Percentiles rank a stretch among this genome's conserved stretches.
These are phyloP conservation scores for Aureobasidium sp. DNA, from an alignment of 2,329 filamentous ascomycete genomes.

Conservation along the genomic window DNA sequence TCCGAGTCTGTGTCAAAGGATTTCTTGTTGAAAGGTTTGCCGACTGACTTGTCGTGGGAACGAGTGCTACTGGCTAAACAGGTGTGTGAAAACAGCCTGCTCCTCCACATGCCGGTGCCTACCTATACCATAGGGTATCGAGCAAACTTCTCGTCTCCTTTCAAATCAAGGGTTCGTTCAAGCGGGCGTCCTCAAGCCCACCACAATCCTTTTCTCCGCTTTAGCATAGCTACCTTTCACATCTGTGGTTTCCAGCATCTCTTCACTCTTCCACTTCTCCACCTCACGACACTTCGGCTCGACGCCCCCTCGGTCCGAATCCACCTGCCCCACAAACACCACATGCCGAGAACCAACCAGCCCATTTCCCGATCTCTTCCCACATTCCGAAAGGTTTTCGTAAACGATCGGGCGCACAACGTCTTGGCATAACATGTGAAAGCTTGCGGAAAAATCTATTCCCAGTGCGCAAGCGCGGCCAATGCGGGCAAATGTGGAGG, in stretches of 20 bases:
- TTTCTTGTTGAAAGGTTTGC: neutral
- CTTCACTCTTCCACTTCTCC: neutral
- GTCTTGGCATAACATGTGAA: neutral
- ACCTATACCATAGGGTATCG: neutral
- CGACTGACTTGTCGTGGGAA: neutral
- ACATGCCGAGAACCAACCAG: neutral
- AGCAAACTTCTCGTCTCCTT: neutral
- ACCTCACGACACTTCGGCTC: neutral
- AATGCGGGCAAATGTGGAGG: neutral
- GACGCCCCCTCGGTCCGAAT: neutral
- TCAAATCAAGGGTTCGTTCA: no score
- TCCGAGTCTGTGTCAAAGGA: neutral
- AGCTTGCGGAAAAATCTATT: neutral
- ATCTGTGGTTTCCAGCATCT: neutral
- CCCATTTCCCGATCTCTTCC: neutral
- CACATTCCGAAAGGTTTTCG: neutral
- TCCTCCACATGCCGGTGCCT: neutral
- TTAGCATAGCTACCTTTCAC: neutral
- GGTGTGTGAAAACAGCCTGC: neutral
- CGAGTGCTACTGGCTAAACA: no score
- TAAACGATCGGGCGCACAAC: neutral
- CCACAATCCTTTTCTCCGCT: neutral
- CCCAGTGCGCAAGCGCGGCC: neutral
- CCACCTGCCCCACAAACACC: neutral
- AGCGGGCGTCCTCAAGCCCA: neutral